Evolutionary conservation across 169 alveolate genomes (phyloP), one percentile per base, ranked within the genome.

Genomic region (Cyclospora cayetanensis): DNA sequence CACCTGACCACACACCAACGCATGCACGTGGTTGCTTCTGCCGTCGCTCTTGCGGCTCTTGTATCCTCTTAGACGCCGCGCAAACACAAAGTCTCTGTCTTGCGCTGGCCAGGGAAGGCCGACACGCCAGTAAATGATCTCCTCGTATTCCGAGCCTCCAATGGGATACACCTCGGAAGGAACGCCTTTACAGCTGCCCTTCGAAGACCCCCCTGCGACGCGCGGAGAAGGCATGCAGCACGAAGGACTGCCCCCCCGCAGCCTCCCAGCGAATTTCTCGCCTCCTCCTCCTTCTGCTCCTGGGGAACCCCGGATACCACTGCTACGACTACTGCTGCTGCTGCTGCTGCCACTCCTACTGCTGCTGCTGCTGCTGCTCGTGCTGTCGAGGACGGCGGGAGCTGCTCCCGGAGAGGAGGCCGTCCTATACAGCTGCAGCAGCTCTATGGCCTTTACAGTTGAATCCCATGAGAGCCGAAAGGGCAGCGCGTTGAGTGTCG

Each of bases 51-150:
- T 55, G 70, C 70, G 9, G 70, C 70, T 55, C 7, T 27, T 35
- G 46, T 83, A 83, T 11, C 25, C 25, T 0, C 91, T 79, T 12
- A 83, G 66, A 34, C 91, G 79, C 52, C 94, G 66, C 34, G 91
- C 87, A 46, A 42, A 91, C n/a, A 91, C 94, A 34, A 91, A 91
- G 52, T 91, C 94, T 31, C 94, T 12, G 79, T 79, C 94, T 15
- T 46, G 3, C 11, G 83, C 76, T 46, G 94, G 94, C 94, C 94
- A 91, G 12, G 94, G 94, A 4, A 91, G 91, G 5, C 70, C 42
- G 60, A 91, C 34, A 12, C 91, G 72, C 91, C 91, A 91, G 76
- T 91, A 91, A 35, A 91, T 43, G 27, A 82, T 5, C 53, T 91
- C 94, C 70, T 91, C 94, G 22, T 46, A 34, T 1, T 55, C 63